Evolutionary conservation across 352 stramenopile species (phyloP).

Genomic region (Globisporangium echinulatum): DNA sequence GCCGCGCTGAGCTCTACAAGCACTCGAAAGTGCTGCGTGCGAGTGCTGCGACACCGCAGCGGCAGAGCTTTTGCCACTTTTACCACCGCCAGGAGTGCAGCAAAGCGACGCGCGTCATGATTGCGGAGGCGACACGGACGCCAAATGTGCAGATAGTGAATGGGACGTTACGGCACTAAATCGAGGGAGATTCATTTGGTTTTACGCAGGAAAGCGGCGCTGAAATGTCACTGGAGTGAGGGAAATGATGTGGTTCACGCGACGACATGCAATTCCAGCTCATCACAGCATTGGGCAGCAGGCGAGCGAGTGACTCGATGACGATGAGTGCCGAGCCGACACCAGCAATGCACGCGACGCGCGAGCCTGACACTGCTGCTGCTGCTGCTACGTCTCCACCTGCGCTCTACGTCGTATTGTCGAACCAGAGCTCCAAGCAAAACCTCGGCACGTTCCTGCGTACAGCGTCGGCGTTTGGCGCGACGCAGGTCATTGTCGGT

Average conservation of each 20-base stretch:
- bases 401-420: constrained; percentile 69
- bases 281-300: no score
- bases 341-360: not conserved
- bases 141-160: no score
- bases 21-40: constrained; percentile 64
- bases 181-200: no score
- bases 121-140: not conserved
- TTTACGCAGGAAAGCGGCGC: no score
- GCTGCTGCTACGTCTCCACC: constrained; percentile 1
- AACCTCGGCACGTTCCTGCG: constrained; percentile 77
- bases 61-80: constrained; percentile 65
- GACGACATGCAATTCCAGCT: no score
- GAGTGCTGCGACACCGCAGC: constrained; percentile 22
- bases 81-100: constrained; percentile 49
- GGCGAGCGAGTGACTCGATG: no score
- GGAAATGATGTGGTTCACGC: no score
- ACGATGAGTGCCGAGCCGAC: not conserved
- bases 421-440: constrained; percentile 62
- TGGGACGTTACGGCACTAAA: no score
- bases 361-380: constrained; percentile 1
- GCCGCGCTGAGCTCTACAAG: constrained; percentile 25
- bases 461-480: constrained; percentile 66
- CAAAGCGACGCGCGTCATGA: constrained; percentile 27
- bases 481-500: constrained; percentile 73
- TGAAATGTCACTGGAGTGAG: no score